phyloP scores from a whole-genome alignment of 768 basidiomycete genomes.

The Hortiboletus flavorubellus region DNA sequence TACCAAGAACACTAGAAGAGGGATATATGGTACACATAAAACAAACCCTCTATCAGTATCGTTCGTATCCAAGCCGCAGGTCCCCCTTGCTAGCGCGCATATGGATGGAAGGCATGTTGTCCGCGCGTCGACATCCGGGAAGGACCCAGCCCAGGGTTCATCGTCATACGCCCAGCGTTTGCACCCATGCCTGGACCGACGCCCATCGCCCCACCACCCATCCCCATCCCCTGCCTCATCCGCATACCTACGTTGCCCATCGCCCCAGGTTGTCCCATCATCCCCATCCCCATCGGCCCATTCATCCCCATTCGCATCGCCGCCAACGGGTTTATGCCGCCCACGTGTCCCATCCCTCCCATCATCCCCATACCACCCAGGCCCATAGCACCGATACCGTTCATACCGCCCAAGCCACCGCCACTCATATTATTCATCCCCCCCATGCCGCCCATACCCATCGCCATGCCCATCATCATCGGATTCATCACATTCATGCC shows the following conservation, averaged over 20 bases:
- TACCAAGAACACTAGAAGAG: conserved; percentile 17
- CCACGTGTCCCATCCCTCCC: conserved; percentile 26
- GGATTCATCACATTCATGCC: conserved; percentile 51
- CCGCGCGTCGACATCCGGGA: conserved; percentile 48
- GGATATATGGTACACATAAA: conserved; percentile 31
- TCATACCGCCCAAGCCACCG: conserved; percentile 21
- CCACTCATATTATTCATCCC: conserved; percentile 29
- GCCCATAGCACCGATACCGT: conserved; percentile 18
- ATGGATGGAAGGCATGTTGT: conserved; percentile 64
- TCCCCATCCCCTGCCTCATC: conserved; percentile 37
- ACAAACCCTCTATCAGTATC: not conserved
- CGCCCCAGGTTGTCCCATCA: conserved; percentile 28
- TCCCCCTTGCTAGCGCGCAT: conserved; percentile 41
- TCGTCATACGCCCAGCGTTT: conserved; percentile 39
- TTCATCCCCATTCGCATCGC: conserved; percentile 36
- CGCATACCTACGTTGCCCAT: conserved; percentile 34
- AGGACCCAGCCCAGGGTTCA: conserved; percentile 45
- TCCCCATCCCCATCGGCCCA: conserved; percentile 37
- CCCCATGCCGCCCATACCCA: conserved; percentile 37
- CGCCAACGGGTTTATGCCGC: conserved; percentile 32
- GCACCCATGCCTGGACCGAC: conserved; percentile 28
- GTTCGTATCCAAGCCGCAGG: not conserved
- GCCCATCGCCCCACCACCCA: conserved; percentile 40
- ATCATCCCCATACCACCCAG: conserved; percentile 39
- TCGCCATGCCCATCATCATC: conserved; percentile 46